Evolutionary conservation across 202 grass and related monocot genomes (phyloP), one percentile per base, ranked within the genome.

Genomic region (Panicum virgatum): DNA sequence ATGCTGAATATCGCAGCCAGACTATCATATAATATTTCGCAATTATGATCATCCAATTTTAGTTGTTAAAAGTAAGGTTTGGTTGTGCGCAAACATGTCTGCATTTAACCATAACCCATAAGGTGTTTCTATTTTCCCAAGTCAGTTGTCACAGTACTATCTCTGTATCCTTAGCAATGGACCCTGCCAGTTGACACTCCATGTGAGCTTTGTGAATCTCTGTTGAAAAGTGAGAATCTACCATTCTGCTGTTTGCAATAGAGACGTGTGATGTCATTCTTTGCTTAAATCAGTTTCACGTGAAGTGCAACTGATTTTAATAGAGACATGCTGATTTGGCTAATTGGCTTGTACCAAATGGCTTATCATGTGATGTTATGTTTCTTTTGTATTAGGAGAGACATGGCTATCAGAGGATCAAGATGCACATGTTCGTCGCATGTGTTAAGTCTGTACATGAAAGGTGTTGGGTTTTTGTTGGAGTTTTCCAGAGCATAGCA

Each of bases 381-480:
- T 72, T 62, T 75, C 60, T 80, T 78, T 60, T 62, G 57, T 78
- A 51, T 50, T 69, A 91, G 85, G 78, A 62, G 77, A 72, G 43
- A 66, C 14, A 25, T 79, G 20, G 7, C 78, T 58, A 71, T 85
- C 62, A 69, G 62, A 52, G 62, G 68, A 82, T 86, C 37, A 34
- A 60, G 66, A 7, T 85, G 81, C 19, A 20, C 36, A 66, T 5
- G 60, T 82, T 73, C 27, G 6, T 26, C 22, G 29, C 66, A 57
- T 77, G 23, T 73, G 11, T 80, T 60, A 51, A 65, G 13, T 64
- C 13, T 80, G 45, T 73, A 79, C 83, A 80, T 86, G 58, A 79
- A 47, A 83, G n/a, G 53, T 69, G 65, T 40, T 5, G 15, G 37
- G 3, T 22, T 71, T 77, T 77, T 48, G 16, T 37, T 57, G 64